A percentile compares a stretch with the other conserved stretches of the same genome.
phyloP scores from a whole-genome alignment of 306 rosid genomes.

The Sindora glabra region DNA sequence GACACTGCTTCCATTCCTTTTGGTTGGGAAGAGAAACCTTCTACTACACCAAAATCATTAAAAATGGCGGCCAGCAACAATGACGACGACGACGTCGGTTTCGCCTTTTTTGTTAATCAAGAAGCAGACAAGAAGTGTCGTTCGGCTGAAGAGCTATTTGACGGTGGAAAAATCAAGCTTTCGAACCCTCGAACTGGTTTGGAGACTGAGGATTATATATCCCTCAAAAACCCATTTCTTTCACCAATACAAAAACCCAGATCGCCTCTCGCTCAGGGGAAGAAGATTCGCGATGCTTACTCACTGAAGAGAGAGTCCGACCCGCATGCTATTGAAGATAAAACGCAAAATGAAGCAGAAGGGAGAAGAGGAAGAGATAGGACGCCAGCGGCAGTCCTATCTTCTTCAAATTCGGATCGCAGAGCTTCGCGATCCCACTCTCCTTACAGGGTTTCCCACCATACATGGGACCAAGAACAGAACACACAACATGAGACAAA shows the following conservation, averaged over 20 bases:
- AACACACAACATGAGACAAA: constrained; percentile 17
- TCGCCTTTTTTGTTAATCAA: constrained; percentile 47
- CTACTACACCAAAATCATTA: background rate
- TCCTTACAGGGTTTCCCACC: constrained; percentile 44
- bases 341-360: background rate
- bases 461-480: constrained; percentile 40
- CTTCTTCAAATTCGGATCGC: constrained; percentile 30
- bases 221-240: constrained; percentile 12
- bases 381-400: constrained; percentile 1
- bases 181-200: constrained; percentile 21
- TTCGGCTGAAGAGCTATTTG: constrained; percentile 81
- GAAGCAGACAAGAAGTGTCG: constrained; percentile 37
- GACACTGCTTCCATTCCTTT: background rate
- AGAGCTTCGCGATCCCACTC: constrained; percentile 64
- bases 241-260: constrained; percentile 12
- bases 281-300: constrained; percentile 26
- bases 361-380: constrained; percentile 55
- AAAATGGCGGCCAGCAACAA: background rate
- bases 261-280: constrained; percentile 17
- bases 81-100: constrained; percentile 17
- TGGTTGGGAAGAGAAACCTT: background rate
- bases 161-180: constrained; percentile 61
- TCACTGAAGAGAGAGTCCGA: constrained; percentile 19
- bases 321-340: background rate
- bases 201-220: background rate